Base-by-base conservation (phyloP, 352 stramenopile species). In the Phytophthora niederhauseri region DNA sequence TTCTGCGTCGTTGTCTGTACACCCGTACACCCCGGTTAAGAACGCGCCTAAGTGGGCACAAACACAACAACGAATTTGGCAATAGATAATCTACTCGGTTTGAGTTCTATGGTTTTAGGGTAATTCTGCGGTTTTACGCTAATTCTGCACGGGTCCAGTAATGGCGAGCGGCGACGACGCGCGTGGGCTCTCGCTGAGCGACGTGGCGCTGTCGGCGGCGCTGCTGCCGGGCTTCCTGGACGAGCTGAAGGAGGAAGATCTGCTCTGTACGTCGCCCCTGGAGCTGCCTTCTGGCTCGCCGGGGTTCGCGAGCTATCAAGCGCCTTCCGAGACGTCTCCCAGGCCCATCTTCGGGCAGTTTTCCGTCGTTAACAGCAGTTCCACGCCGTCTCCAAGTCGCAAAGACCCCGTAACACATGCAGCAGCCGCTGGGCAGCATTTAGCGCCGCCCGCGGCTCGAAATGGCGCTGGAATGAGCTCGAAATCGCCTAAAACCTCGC, bases 181-280 rank as follows among this genome's bases (percentile, higher is more conserved):
- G 0, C 45, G 51, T 28, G 22, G 31, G 22, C 43, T 75, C 51
- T 50, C 48, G 28, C 28, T 73, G 56, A 43, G 66, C 15, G 68
- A 68, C 19, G 28, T 34, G 36, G 57, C 51, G 14, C 36, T 45
- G 36, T 45, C 36, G 14, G 36, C 36, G 57, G 67, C 65, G 38
- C 50, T 78, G 14, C 59, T 76, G 48, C 72, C 64, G 8, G 36
- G 45, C 2, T 77, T 80, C 54, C 69, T 80, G 19, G 73, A 80
- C 26, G 73, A 77, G n/a, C 54, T 80, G 17, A 73, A 45, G 14
- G 73, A 75, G 45, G 34, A 49, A 1, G 73, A 79, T 51, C 57
- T 79, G 19, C 46, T 74, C 31, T 41, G 46, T 14, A 0, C 26
- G 6, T 63, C 52, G 8, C 28, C 7, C 6, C 5, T 41, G 4